Percentiles rank a stretch among this genome's conserved stretches.
phyloP scores from a whole-genome alignment of 169 alveolate genomes.

The Plasmodium relictum region DNA sequence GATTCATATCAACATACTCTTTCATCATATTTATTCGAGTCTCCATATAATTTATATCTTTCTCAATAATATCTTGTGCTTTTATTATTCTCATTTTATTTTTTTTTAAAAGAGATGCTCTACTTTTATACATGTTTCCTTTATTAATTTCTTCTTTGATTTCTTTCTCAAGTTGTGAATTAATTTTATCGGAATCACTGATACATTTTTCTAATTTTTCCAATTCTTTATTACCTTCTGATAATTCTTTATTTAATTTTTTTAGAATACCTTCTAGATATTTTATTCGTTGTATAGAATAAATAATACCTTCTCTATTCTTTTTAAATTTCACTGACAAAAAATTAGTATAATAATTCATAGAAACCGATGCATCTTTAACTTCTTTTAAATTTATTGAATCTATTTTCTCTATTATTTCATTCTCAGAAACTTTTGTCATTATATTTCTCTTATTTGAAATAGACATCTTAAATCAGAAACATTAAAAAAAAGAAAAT shows the following conservation, averaged over 20 bases:
- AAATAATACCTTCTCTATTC: constrained; percentile 69
- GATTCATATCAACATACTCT: constrained; percentile 24
- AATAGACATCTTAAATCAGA: too few relatives aligned
- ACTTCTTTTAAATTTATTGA: constrained; percentile 57
- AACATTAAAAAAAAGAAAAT: too few relatives aligned
- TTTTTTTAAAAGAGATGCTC: constrained; percentile 44
- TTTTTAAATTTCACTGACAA: constrained; percentile 43
- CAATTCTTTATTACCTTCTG: constrained; percentile 53
- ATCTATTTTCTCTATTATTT: constrained; percentile 44
- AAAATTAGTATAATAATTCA: constrained; percentile 56
- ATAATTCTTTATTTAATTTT: constrained; percentile 37
- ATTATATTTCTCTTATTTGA: too few relatives aligned
- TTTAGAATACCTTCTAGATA: constrained; percentile 18
- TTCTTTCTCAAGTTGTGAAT: constrained; percentile 18
- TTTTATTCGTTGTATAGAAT: constrained; percentile 28
- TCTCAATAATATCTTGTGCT: constrained; percentile 41
- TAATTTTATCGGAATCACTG: constrained; percentile 13
- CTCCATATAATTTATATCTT: constrained; percentile 55
- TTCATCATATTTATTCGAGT: constrained; percentile 42
- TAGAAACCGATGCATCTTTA: constrained; percentile 26
- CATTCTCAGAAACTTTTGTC: constrained; percentile 40
- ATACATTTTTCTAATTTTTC: constrained; percentile 53
- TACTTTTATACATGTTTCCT: constrained; percentile 31
- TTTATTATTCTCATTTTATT: constrained; percentile 27
- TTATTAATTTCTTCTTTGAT: constrained; percentile 34